Percentiles rank a stretch among this genome's conserved stretches.
Conservation (phyloP, 2,329 filamentous ascomycete genomes). For the Coleophoma crateriformis region DNA sequence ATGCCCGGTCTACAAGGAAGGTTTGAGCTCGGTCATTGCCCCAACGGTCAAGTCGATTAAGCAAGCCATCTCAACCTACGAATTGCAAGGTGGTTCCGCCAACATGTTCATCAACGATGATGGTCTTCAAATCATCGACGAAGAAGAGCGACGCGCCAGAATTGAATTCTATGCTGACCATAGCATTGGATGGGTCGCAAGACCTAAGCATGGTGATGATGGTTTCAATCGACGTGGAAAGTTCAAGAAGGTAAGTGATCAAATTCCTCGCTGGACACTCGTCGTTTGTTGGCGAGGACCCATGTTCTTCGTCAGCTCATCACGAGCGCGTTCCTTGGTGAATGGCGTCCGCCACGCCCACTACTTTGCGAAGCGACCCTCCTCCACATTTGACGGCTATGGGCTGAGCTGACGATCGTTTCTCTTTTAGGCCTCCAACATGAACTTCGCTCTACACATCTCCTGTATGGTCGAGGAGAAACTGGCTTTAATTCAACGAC, state of each 20-base stretch:
- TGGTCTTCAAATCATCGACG: conserved; percentile 61
- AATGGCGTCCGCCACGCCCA: not conserved
- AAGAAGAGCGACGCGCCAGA: conserved; percentile 55
- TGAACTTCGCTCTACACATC: conserved; percentile 66
- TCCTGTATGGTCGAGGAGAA: conserved; percentile 68
- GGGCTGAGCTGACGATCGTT: conserved; percentile 15
- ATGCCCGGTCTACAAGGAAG: conserved; percentile 85
- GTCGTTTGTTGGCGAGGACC: too few species aligned
- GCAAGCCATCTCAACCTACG: conserved; percentile 70
- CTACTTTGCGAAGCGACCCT: not conserved
- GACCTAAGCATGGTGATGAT: conserved; percentile 57
- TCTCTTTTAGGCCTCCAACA: conserved; percentile 67
- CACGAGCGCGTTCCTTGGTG: not conserved
- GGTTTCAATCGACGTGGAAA: conserved; percentile 60
- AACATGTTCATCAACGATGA: conserved; percentile 77
- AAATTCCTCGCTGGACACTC: not conserved
- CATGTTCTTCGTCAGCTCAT: too few species aligned
- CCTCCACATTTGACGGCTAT: not conserved
- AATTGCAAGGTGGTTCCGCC: conserved; percentile 70
- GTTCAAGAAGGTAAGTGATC: conserved; percentile 34
- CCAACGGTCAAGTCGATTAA: conserved; percentile 76
- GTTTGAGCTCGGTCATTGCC: conserved; percentile 66
- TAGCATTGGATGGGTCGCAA: conserved; percentile 64
- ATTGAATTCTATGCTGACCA: conserved; percentile 66
- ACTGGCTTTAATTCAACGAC: conserved; percentile 50